Evolutionary conservation across 2,329 filamentous ascomycete genomes (phyloP), one percentile per base, ranked within the genome.

Genomic region (Plenodomus lindquistii): DNA sequence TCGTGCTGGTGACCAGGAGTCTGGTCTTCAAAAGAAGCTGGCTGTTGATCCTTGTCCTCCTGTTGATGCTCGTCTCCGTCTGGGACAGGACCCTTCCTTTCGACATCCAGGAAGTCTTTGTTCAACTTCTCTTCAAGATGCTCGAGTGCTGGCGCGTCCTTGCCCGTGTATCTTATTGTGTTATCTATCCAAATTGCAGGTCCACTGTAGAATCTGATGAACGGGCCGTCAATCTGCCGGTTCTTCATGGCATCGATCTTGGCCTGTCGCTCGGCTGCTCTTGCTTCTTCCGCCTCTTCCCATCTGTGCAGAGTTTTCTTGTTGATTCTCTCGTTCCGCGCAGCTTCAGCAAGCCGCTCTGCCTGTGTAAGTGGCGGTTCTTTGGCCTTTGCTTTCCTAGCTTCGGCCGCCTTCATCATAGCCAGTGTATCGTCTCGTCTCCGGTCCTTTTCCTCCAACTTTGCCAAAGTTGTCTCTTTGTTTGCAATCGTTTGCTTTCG

Each of bases 161-260:
- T 73, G 24, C 89, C 89, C 34, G 91, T 81, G 52, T 84, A 81
- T 65, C 84, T 86, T 65, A 92, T 77, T 67, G 86, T 88, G 19
- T 87, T 88, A 62, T 90, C 86, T 46, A 87, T 81, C 82, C 90
- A 93, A 61, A 89, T 84, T 27, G 89, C 89, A 54, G 90, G 83
- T n/a, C 93, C 94, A 71, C 92, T 97, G 87, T 92, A 97, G 71
- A 89, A 93, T 2, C 89, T 90, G 36, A 97, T 86, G 10, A 97
- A 90, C 0, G 94, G 91, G 0, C 94, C 94, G 44, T 93, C 86
- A 8, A 97, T 81, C 42, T 88, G 90, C 40, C 92, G 85, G 69
- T 91, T 90, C 63, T 96, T 89, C 60, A 97, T 78, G 13, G 93
- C 94, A 34, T 93, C 91, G 40, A 97, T 79, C 73, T 88, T 93